Evolutionary conservation across 768 basidiomycete genomes (phyloP), one percentile per base, ranked within the genome.

Genomic region (Mycena kentingensis): DNA sequence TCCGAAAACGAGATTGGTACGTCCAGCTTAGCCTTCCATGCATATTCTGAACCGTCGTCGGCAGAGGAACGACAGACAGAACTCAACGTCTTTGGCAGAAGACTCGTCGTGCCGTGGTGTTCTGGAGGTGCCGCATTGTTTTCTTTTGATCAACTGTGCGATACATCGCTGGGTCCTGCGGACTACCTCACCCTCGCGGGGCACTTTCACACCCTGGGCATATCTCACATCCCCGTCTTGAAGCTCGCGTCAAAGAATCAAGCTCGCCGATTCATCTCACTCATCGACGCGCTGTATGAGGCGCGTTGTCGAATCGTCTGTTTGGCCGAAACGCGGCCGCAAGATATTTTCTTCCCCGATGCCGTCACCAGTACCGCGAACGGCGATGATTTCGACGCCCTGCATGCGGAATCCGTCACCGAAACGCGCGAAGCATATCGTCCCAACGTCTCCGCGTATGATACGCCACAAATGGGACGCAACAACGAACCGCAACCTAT

Each of bases 281-380:
- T 84, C 41, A 75, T 84, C 22, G 83, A 85, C 60, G 82, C 83
- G 0, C 66, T 83, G 1, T 83, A 82, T 69, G 71, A 77, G 69
- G 71, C 70, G 2, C 65, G 67, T 19, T 73, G 73, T 50, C 63
- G 64, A 24, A 28, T 75, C 26, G 51, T 73, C 42, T 76, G 75
- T 50, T 61, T 71, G 16, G 77, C 78, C 24, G 73, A 75, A 25
- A 64, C 71, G 0, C 48, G 50, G 10, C 72, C 71, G 3, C 74
- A 79, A 28, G 62, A 71, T 15, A 67, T 83, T 13, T 84, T 84
- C 73, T 84, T 82, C 65, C 80, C 81, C 0, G 82, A 84, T 57
- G 76, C 73, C 21, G 32, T 38, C 1, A 46, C 21, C 24, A 29
- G 26, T n/a, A n/a, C n/a, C 22, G 16, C 46, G n/a, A 28, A 42